Evolutionary conservation across 75 land plant species (phyloP).

Genomic region (Sequoia sempervirens): DNA sequence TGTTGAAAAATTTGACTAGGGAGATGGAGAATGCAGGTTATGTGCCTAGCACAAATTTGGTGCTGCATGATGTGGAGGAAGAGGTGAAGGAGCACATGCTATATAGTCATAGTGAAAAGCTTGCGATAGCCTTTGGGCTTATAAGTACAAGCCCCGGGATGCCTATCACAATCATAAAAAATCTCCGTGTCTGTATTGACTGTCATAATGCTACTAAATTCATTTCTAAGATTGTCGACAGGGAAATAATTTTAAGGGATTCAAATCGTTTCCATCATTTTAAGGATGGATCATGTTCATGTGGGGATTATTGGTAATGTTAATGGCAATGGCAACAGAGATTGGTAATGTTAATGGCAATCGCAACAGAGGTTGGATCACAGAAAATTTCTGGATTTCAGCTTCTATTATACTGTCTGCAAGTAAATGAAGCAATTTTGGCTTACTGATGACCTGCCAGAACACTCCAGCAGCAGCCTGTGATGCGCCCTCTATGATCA

Average conservation of each 20-base stretch:
- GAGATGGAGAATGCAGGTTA: slow-evolving; percentile 8
- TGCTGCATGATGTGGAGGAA: slow-evolving; percentile 54
- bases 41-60: slow-evolving; percentile 11
- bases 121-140: slow-evolving; percentile 58
- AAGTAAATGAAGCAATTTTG: not conserved
- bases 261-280: slow-evolving; percentile 54
- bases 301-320: slow-evolving; percentile 58
- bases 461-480: not conserved
- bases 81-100: slow-evolving; percentile 46
- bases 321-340: not conserved
- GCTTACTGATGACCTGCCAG: not conserved
- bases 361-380: not conserved
- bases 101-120: slow-evolving; percentile 59
- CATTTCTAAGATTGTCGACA: slow-evolving; percentile 26
- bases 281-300: slow-evolving; percentile 45
- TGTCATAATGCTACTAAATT: slow-evolving; percentile 50
- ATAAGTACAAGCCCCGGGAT: slow-evolving; percentile 31
- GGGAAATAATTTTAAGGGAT: slow-evolving; percentile 56
- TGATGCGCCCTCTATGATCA: not conserved
- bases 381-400: not conserved
- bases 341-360: too few relatives aligned
- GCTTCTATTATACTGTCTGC: not conserved
- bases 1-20: slow-evolving; percentile 4
- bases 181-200: slow-evolving; percentile 57
- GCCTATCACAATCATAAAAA: slow-evolving; percentile 45